Conservation (phyloP, 2,329 filamentous ascomycete species). For the Raffaelea arxii region DNA sequence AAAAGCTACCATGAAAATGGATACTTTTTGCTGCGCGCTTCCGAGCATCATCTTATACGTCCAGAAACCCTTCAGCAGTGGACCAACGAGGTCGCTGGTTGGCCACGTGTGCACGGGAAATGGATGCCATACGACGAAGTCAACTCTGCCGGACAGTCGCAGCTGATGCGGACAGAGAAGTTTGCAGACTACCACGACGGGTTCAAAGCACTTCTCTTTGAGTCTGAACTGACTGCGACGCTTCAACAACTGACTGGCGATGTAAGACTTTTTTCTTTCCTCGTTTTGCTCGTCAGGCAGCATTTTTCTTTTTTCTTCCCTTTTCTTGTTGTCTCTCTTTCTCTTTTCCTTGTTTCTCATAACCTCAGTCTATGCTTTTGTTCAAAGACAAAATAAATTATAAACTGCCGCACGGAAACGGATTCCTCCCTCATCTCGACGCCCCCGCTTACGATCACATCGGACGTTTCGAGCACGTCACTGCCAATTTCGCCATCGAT, state of each 20-base stretch:
- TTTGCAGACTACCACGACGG: constrained; percentile 5
- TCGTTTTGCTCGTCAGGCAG: too few species aligned
- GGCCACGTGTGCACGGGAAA: constrained; percentile 2
- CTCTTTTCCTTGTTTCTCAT: not conserved
- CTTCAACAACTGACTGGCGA: not conserved
- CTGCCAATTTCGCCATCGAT: constrained; percentile 1
- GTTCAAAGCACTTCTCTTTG: not conserved
- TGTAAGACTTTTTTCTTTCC: not conserved
- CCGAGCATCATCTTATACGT: not conserved
- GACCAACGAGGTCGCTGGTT: not conserved
- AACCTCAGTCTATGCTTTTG: not conserved
- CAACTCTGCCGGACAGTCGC: constrained; percentile 2
- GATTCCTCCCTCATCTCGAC: not conserved
- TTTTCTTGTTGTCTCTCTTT: not conserved
- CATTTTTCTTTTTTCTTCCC: not conserved
- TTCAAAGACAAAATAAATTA: constrained; percentile 4
- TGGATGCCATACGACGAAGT: constrained; percentile 6
- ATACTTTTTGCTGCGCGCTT: not conserved
- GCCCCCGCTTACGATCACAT: constrained; percentile 1
- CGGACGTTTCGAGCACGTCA: constrained; percentile 1
- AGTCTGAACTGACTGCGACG: not conserved
- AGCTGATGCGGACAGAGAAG: constrained; percentile 4
- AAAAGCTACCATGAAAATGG: not conserved
- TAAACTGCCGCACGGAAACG: constrained; percentile 1
- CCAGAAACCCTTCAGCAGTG: not conserved